Evolutionary conservation across 1,284 basidiomycete species (phyloP), one percentile per base, ranked within the genome.

Genomic region (Irpex lacteus): DNA sequence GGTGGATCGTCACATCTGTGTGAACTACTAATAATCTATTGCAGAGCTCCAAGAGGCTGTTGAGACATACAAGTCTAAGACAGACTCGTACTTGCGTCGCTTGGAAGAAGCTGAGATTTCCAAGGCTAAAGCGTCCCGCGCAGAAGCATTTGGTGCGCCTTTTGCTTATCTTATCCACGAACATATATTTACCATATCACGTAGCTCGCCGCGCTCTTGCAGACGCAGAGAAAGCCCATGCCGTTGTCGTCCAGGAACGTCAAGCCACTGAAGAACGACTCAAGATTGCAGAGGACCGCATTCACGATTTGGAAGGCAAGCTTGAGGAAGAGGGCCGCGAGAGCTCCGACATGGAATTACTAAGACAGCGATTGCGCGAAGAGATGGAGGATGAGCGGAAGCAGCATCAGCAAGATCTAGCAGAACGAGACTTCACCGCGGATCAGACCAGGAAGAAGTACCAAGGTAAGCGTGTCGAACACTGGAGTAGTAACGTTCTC

Each of bases 371-470:
- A 34, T 78, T 93, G 21, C 81, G 85, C 1, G 89, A 89, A 66
- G 89, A 90, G 71, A 81, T 93, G 72, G 89, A 92, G 67, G 88
- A 90, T 66, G 90, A 92, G 74, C 84, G 90, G 65, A 86, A 89
- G 66, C 88, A 87, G 64, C 87, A 93, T 71, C 85, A 87, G 71
- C 88, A 92, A 69, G 90, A 93, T 67, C 81, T 93, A 32, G 80
- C 84, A 9, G 90, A 92, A 65, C 84, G 91, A 11, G 91, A 94
- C 73, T 91, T 92, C 71, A 80, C 88, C 11, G 82, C 86, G 52
- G 88, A 92, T 69, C 90, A 92, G 72, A 92, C 90, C 0, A 85
- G 90, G 65, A 91, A 92, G 80, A 93, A 92, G 73, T 93, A 93
- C 70, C 90, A 93, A 81, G 85, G 91, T 90, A 73, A 64, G 66